Evolutionary conservation across 73 alveolate species (phyloP).

Genomic region (Paramecium caudatum): DNA sequence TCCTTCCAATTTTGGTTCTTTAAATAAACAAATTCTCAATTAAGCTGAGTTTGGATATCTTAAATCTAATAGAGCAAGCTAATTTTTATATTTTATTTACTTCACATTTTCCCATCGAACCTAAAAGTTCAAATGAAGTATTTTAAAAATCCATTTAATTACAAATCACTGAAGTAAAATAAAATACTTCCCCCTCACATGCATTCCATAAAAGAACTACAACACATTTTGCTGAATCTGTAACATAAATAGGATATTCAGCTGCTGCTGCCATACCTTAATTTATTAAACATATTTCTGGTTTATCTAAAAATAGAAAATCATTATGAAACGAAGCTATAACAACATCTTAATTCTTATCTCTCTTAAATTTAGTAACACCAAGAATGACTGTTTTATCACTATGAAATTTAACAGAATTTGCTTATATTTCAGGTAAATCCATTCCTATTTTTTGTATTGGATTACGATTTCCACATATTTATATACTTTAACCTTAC

Average conservation of each 20-base stretch:
- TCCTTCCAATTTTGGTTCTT: conserved; percentile 55
- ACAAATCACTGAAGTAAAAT: conserved; percentile 49
- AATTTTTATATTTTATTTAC: neutral
- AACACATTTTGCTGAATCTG: conserved; percentile 48
- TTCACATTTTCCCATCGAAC: conserved; percentile 52
- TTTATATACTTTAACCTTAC: neutral
- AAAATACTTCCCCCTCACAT: conserved; percentile 56
- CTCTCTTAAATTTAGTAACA: conserved; percentile 39
- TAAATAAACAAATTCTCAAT: conserved; percentile 63
- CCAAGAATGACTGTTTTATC: conserved; percentile 47
- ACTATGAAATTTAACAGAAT: conserved; percentile 57
- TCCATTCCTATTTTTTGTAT: conserved; percentile 17
- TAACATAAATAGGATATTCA: conserved; percentile 52
- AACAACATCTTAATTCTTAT: neutral
- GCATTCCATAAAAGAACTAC: conserved; percentile 52
- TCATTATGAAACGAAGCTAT: conserved; percentile 18
- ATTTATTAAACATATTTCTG: conserved; percentile 53
- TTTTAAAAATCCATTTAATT: neutral
- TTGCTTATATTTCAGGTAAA: conserved; percentile 61
- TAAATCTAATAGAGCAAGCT: conserved; percentile 50
- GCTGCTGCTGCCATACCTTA: conserved; percentile 56
- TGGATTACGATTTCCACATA: conserved; percentile 56
- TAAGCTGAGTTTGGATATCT: conserved; percentile 18
- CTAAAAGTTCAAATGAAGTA: neutral
- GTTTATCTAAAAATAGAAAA: conserved; percentile 44